These are phyloP conservation scores for Plicaturopsis crispa DNA, from an alignment of 768 basidiomycete genomes.

Conservation along the genomic window DNA sequence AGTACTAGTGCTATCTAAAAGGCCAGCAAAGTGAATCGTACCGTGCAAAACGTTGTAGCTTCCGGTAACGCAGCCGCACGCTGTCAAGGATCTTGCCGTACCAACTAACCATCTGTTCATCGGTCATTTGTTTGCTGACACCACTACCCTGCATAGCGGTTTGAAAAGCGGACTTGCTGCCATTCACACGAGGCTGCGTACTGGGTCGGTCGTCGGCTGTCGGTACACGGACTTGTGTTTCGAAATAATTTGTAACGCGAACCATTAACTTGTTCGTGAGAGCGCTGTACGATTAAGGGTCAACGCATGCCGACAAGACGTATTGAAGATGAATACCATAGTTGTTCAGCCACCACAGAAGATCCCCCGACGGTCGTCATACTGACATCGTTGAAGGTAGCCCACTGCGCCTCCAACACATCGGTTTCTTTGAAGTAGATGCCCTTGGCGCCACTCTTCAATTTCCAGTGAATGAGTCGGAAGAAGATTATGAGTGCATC, in stretches of 20 bases:
- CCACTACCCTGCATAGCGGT: conserved; percentile 25
- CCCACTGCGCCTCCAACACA: conserved; percentile 94
- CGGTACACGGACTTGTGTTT: conserved; percentile 83
- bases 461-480: conserved; percentile 89
- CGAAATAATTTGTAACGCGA: conserved; percentile 90
- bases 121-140: conserved; percentile 53
- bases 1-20: no score
- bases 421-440: conserved; percentile 98
- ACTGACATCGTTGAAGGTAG: conserved; percentile 89
- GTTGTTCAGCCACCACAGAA: conserved; percentile 86
- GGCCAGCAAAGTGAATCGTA: no score
- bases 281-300: conserved; percentile 41
- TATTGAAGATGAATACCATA: conserved; percentile 51
- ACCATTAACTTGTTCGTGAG: conserved; percentile 90
- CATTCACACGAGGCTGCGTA: conserved; percentile 9
- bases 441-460: conserved; percentile 86
- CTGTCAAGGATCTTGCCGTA: conserved; percentile 91
- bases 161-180: conserved; percentile 24
- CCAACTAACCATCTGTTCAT: conserved; percentile 81
- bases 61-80: conserved; percentile 85
- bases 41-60: conserved; percentile 91
- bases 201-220: conserved; percentile 27
- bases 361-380: conserved; percentile 84
- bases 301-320: not conserved
- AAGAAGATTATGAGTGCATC: conserved; percentile 88